phyloP scores from a whole-genome alignment of 2,329 filamentous ascomycete genomes.

The Sporothrix mexicana region DNA sequence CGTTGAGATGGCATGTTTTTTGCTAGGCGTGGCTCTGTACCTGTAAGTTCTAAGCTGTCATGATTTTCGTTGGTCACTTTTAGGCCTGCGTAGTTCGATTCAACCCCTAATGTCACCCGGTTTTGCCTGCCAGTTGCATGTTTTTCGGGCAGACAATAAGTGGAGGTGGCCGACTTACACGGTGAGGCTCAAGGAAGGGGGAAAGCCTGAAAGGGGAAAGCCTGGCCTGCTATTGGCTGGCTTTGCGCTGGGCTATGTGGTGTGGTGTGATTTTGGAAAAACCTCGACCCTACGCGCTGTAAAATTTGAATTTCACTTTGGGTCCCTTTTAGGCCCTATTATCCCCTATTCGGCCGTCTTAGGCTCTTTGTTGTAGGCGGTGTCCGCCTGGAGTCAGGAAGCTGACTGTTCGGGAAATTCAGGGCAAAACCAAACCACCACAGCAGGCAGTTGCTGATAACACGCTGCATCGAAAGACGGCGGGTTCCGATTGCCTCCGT shows the following conservation, averaged over 20 bases:
- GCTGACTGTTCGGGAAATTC: not conserved
- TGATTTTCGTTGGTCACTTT: not conserved
- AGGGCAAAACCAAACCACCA: conserved; percentile 20
- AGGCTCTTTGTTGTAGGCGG: not conserved
- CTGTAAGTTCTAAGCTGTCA: not conserved
- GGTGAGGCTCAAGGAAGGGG: too few relatives aligned
- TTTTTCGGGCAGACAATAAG: conserved; percentile 2
- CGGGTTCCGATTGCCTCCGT: conserved; percentile 15
- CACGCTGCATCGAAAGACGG: not conserved
- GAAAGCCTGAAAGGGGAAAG: not conserved
- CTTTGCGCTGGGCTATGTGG: not conserved
- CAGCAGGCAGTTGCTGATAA: not conserved
- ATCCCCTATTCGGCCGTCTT: not conserved
- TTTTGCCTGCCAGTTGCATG: conserved; percentile 30
- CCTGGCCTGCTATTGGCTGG: not conserved
- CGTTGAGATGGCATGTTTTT: conserved; percentile 24
- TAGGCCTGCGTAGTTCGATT: conserved; percentile 30
- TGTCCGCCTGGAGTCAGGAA: not conserved
- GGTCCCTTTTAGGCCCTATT: not conserved
- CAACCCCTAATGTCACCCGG: conserved; percentile 29
- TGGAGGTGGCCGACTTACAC: conserved; percentile 1
- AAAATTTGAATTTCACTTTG: too few relatives aligned
- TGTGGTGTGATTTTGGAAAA: conserved; percentile 19
- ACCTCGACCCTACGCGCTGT: not conserved
- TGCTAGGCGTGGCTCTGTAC: not conserved